Base-by-base conservation (phyloP, 2,329 filamentous ascomycete genomes). In the Didymella lethalis region DNA sequence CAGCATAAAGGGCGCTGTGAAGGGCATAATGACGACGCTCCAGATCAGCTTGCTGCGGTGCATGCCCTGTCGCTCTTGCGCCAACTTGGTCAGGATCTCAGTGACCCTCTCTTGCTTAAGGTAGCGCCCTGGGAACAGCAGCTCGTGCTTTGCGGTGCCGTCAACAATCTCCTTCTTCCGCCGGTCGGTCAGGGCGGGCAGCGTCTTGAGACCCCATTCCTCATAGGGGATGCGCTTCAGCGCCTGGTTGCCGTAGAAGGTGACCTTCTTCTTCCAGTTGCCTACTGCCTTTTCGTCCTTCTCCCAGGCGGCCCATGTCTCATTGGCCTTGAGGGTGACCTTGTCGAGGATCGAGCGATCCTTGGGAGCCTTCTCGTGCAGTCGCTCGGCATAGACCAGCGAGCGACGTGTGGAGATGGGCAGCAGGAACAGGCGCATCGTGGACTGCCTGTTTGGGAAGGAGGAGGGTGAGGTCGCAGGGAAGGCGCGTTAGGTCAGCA, bases 201-300 rank as follows among this genome's bases (percentile, higher is more conserved):
- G 89, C 34, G 92, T 96, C 81, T 98, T 98, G 66, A 99, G 84
- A 0, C 92, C 93, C 95, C 95, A 99, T 88, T 99, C 95, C 79
- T 98, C 91, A 76, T 91, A 97, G 2, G 95, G 91, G 70, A 99
- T 96, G 63, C 92, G 87, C 69, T 91, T 88, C 61, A 99, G 86
- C 16, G 92, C 87, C 48, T 87, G 82, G 79, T 99, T 97, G 55
- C 95, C 95, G 77, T 94, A 96, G 59, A 85, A 84, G 51, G 95
- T 94, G 20, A 97, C 84, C 68, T 87, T 87, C 74, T 90, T 92
- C 82, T 97, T 92, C 95, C 95, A 98, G 53, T 91, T 91, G 43
- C 68, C 64, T 5, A 69, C 57, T 7, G 73, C 70, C 44, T 83
- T 83, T 18, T 93, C 88, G 66, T 89, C 90, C 75, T 90, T 88